phyloP scores from a whole-genome alignment of 1,284 basidiomycete species.

The Farysia itapuensis region DNA sequence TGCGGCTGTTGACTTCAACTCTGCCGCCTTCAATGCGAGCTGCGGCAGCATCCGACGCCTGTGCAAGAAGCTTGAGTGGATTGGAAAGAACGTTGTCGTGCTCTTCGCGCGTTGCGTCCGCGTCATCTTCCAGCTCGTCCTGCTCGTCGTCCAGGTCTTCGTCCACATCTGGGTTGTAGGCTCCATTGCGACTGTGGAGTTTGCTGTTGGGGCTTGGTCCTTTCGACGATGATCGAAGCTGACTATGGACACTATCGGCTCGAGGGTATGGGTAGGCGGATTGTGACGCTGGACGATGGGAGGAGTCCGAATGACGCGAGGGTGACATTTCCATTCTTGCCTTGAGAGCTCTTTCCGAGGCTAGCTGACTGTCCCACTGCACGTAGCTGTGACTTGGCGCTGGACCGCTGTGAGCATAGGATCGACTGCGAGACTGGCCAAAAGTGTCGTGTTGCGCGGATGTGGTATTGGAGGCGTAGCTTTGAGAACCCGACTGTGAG shows the following conservation, averaged over 20 bases:
- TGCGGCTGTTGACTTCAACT: slow-evolving; percentile 21
- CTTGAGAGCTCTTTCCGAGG: slow-evolving; percentile 18
- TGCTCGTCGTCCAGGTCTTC: slow-evolving; percentile 44
- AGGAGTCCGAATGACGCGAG: slow-evolving; percentile 10
- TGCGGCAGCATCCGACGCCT: slow-evolving; percentile 46
- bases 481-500: slow-evolving; percentile 8
- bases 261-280: too few relatives aligned
- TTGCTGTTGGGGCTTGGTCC: slow-evolving; percentile 11
- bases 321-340: slow-evolving; percentile 19
- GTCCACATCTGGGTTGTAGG: slow-evolving; percentile 31
- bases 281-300: too few relatives aligned
- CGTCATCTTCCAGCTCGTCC: slow-evolving; percentile 43
- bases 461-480: slow-evolving; percentile 1
- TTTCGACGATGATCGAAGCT: slow-evolving; percentile 12
- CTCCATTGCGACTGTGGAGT: slow-evolving; percentile 5
- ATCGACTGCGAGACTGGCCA: slow-evolving; percentile 10
- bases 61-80: slow-evolving; percentile 44
- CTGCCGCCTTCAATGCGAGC: slow-evolving; percentile 28
- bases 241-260: background rate
- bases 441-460: slow-evolving; percentile 14
- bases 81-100: slow-evolving; percentile 47
- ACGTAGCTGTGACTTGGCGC: slow-evolving; percentile 30
- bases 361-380: slow-evolving; percentile 34
- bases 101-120: slow-evolving; percentile 32
- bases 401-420: slow-evolving; percentile 26